Conservation (phyloP, 176 grass and related monocot species). For the Zoysia japonica region DNA sequence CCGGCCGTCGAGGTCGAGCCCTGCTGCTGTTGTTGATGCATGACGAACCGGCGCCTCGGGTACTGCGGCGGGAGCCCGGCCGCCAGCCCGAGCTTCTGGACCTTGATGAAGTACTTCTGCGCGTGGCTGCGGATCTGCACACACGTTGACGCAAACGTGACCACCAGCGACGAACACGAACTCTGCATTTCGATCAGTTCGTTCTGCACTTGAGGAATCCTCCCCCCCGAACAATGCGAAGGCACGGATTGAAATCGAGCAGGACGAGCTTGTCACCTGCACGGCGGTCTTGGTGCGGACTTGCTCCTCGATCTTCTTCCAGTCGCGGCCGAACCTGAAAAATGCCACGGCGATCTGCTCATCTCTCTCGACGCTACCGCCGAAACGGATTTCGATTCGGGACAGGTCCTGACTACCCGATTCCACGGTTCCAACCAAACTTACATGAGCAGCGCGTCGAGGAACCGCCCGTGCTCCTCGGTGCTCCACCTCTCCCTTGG, state of each 20-base stretch:
- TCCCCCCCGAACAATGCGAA: not conserved
- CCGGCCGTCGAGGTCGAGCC: not conserved
- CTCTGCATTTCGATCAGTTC: not conserved
- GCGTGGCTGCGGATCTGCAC: conserved; percentile 93
- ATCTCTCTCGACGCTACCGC: not conserved
- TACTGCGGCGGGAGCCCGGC: conserved; percentile 67
- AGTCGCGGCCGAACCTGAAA: conserved; percentile 79
- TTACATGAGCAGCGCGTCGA: conserved; percentile 82
- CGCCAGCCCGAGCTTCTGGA: conserved; percentile 75
- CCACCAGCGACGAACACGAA: not conserved
- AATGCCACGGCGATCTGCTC: not conserved
- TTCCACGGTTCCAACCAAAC: not conserved
- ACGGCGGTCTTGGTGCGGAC: conserved; percentile 82
- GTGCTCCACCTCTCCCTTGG: conserved; percentile 62
- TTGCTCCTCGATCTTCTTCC: conserved; percentile 97
- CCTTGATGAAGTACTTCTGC: conserved; percentile 93
- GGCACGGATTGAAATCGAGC: too few species aligned
- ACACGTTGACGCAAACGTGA: not conserved
- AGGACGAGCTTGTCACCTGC: conserved; percentile 36
- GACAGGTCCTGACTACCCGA: not conserved
- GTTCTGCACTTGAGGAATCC: not conserved
- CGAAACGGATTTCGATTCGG: not conserved
- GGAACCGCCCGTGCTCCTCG: conserved; percentile 92
- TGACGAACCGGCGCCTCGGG: conserved; percentile 43
- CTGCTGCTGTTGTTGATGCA: conserved; percentile 31